These are phyloP conservation scores for Sonneratia alba DNA, from an alignment of 345 rosid species.

Conservation along the genomic window DNA sequence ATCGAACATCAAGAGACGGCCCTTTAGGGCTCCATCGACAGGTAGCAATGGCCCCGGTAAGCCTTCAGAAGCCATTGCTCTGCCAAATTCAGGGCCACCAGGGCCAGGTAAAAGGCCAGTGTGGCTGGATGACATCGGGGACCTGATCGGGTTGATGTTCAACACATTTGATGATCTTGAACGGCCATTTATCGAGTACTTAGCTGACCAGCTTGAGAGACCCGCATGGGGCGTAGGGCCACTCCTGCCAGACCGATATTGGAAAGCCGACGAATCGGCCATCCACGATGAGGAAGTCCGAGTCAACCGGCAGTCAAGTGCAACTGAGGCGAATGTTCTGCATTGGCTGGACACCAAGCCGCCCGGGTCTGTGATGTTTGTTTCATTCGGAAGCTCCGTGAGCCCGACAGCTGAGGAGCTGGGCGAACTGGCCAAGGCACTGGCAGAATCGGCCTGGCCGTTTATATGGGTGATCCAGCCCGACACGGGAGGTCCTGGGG, in stretches of 20 bases:
- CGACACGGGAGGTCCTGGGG: not conserved
- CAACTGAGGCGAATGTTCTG: slow-evolving; percentile 10
- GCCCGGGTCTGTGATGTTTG: slow-evolving; percentile 13
- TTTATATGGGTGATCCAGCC: slow-evolving; percentile 21
- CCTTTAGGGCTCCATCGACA: slow-evolving; percentile 7
- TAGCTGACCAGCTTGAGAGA: slow-evolving; percentile 13
- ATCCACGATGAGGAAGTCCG: slow-evolving; percentile 16
- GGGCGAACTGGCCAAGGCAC: slow-evolving; percentile 9
- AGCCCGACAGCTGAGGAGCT: slow-evolving; percentile 15
- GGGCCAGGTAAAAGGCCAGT: slow-evolving; percentile 8
- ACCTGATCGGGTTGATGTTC: slow-evolving; percentile 1
- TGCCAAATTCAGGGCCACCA: not conserved
- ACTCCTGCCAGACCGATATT: slow-evolving; percentile 24
- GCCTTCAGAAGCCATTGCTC: not conserved
- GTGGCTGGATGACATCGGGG: slow-evolving; percentile 7
- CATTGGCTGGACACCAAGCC: slow-evolving; percentile 18
- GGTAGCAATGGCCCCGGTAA: not conserved
- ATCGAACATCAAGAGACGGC: slow-evolving; percentile 16
- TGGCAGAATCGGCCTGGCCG: slow-evolving; percentile 9
- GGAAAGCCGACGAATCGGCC: slow-evolving; percentile 13
- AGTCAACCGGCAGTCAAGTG: not conserved
- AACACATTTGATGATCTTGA: slow-evolving; percentile 36
- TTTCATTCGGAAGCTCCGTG: slow-evolving; percentile 18
- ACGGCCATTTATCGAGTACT: slow-evolving; percentile 20
- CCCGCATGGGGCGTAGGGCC: slow-evolving; percentile 41